These are phyloP conservation scores for Ascochyta fabae DNA, from an alignment of 2,329 filamentous ascomycete species.

Conservation along the genomic window DNA sequence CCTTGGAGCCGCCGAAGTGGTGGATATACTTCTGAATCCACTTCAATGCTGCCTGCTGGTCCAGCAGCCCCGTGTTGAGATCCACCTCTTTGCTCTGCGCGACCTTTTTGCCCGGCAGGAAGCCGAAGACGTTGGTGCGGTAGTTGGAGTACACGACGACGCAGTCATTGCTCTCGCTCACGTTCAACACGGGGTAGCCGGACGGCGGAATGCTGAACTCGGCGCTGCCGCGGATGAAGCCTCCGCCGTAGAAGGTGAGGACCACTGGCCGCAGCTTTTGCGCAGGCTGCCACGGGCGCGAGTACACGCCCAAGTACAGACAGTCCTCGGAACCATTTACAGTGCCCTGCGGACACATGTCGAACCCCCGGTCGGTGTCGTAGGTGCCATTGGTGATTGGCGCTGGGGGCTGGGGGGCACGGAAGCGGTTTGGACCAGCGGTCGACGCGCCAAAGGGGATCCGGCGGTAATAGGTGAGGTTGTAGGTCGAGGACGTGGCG, in stretches of 20 bases:
- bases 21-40: conserved; percentile 62
- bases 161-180: conserved; percentile 59
- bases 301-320: conserved; percentile 66
- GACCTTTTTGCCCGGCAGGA: conserved; percentile 59
- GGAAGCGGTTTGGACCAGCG: conserved; percentile 64
- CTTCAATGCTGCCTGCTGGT: conserved; percentile 59
- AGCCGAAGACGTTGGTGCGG: conserved; percentile 64
- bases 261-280: conserved; percentile 62
- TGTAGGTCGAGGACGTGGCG: conserved; percentile 59
- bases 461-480: conserved; percentile 65
- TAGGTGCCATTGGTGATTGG: conserved; percentile 59
- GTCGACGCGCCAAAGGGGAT: conserved; percentile 68
- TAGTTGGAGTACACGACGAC: conserved; percentile 62
- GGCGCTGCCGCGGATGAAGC: conserved; percentile 65
- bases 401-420: conserved; percentile 64
- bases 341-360: conserved; percentile 65
- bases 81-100: conserved; percentile 54
- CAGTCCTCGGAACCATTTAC: conserved; percentile 66
- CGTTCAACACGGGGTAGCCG: conserved; percentile 65
- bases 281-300: conserved; percentile 59
- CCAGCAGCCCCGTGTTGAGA: conserved; percentile 60
- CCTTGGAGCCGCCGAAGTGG: conserved; percentile 61
- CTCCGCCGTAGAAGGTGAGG: conserved; percentile 67
- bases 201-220: conserved; percentile 62
- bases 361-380: conserved; percentile 61